Evolutionary conservation across 78 protist species (phyloP), one percentile per base, ranked within the genome.

Genomic region (Cavenderia fasciculata): DNA sequence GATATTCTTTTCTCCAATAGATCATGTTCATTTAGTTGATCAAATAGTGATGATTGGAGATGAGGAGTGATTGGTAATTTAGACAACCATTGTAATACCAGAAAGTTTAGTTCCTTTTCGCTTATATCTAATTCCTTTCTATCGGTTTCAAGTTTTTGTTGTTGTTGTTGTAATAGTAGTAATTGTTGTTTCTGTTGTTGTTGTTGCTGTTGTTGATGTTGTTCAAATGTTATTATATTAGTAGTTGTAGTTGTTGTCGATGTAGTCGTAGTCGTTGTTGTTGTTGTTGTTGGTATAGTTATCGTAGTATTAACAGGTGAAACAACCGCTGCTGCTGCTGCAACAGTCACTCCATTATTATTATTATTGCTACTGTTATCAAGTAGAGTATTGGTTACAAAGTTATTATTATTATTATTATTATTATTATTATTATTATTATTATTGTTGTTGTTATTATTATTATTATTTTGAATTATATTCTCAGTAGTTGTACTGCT

Each of bases 11-110:
- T 59, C 10, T 65, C 71, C 51, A 82, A 56, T 0, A 49, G 23
- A 57, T 68, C 47, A 3, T 33, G 38, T 14, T 21, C 4, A 82
- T 82, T 82, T 7, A 82, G 6, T 12, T 82, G 36, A 18, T 44
- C 4, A 68, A 41, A 82, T 29, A 82, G 31, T 52, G 62, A 25
- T 11, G 63, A 11, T 23, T 68, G 5, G 8, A 82, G 29, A 14
- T 23, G 23, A 21, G 23, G 34, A 18, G 59, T 33, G 10, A 69
- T 16, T 12, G 66, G 31, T 27, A 40, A 21, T 65, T 49, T 21
- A 46, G 87, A 49, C 21, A 77, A 62, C 87, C 87, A 77, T 18
- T 52, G 41, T 14, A 59, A 62, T 11, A 77, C 74, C 21, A 62
- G 31, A 59, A 49, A 62, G 25, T 77, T 77, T 1, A 77, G 46